Evolutionary conservation across 2,329 filamentous ascomycete genomes (phyloP), one percentile per base, ranked within the genome.

Genomic region (Diplodia corticola): DNA sequence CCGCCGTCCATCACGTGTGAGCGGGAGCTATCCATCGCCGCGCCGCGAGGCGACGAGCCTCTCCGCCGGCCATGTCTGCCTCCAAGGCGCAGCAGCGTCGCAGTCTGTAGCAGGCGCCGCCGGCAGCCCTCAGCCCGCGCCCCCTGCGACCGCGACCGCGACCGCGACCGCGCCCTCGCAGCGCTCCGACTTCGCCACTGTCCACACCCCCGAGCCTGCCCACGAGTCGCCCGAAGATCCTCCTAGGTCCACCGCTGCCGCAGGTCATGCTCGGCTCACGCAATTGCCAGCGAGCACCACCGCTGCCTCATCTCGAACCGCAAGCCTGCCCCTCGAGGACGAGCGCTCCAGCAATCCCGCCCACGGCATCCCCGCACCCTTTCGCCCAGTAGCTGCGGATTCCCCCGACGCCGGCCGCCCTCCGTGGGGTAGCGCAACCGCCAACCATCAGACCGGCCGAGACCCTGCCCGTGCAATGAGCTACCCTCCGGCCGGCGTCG

Each of bases 301-400:
- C 59, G 69, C 72, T 69, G 73, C 68, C 49, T 70, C 70, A 40
- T 70, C 70, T 50, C 69, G 71, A 22, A 35, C 48, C 22, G 40
- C 53, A 20, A 51, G 53, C 46, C 15, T 49, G 12, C 17, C 40
- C 44, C n/a, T 53, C 44, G 53, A 65, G 54, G 64, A 59, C 64
- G 53, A 65, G 44, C 54, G 46, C 74, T 73, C 76, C 26, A 69
- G 73, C 49, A 74, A 75, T 64, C 71, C 73, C 35, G 70, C 73
- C 24, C 73, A 68, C 69, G 67, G 70, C 5, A 70, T 75, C 64
- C 71, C 74, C 53, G 66, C 71, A 33, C 72, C 73, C 48, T 68
- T 77, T 66, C 71, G 71, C 37, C 72, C 69, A 40, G 17, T 44
- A 44, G 69, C 20, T 26, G 53, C 72, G 35, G 68, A 72, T 30